These are phyloP conservation scores for Discostella pseudostelligera DNA, from an alignment of 108 stramenopile species.

Conservation along the genomic window DNA sequence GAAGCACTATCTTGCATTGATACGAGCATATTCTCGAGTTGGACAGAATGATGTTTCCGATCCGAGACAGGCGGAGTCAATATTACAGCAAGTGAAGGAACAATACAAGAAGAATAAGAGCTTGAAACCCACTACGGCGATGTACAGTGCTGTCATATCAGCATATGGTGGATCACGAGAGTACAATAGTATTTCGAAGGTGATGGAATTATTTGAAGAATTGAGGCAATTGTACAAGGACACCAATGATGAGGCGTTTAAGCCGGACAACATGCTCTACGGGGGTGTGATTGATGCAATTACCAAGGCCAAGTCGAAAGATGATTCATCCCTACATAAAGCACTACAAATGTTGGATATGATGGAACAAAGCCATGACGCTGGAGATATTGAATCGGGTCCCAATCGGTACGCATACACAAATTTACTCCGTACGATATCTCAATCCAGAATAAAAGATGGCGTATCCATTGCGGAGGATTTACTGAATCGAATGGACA, in stretches of 20 bases:
- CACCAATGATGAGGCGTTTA: constrained; percentile 34
- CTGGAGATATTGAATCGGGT: constrained; percentile 16
- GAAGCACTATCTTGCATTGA: constrained; percentile 35
- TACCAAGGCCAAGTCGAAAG: constrained; percentile 20
- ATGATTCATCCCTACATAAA: constrained; percentile 11
- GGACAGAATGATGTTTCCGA: constrained; percentile 21
- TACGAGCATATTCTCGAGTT: constrained; percentile 18
- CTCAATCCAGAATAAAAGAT: constrained; percentile 19
- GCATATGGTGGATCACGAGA: constrained; percentile 25
- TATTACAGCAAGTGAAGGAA: constrained; percentile 31
- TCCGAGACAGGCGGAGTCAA: constrained; percentile 23
- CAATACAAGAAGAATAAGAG: constrained; percentile 34
- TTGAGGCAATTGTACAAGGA: constrained; percentile 24
- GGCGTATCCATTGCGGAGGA: constrained; percentile 32
- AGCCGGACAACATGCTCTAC: constrained; percentile 38
- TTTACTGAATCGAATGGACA: constrained; percentile 37
- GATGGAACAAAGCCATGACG: constrained; percentile 33
- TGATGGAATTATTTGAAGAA: constrained; percentile 31
- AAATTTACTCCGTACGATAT: constrained; percentile 30
- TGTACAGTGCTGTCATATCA: constrained; percentile 36
- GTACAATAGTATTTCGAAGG: constrained; percentile 23
- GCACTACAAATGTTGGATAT: constrained; percentile 30
- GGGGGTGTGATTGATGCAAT: constrained; percentile 34
- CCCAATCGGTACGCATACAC: constrained; percentile 43
- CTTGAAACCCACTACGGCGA: constrained; percentile 29